phyloP scores from a whole-genome alignment of 2,329 filamentous ascomycete genomes.

The Fusarium camptoceras region DNA sequence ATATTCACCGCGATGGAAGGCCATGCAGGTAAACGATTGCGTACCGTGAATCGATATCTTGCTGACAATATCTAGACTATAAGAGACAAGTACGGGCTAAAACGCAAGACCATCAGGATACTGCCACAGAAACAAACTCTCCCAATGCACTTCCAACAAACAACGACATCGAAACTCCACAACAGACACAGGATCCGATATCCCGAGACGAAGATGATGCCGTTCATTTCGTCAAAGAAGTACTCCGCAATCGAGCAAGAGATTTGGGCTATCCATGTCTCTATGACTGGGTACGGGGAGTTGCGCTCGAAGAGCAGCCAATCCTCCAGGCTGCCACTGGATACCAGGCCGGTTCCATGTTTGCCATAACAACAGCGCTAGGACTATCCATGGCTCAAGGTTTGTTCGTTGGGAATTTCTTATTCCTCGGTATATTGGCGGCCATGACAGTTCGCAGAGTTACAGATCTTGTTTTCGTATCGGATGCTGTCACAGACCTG shows the following conservation, averaged over 20 bases:
- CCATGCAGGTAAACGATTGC: background rate
- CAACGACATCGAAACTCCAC: background rate
- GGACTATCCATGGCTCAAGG: background rate
- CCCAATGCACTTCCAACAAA: fast-evolving
- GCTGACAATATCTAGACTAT: background rate
- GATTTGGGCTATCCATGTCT: background rate
- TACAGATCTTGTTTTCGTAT: fast-evolving
- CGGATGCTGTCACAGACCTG: fast-evolving
- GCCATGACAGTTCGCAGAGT: background rate
- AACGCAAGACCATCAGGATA: background rate
- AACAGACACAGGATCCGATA: background rate
- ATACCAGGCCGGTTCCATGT: background rate
- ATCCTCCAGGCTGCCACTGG: background rate
- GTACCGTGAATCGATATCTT: fast-evolving
- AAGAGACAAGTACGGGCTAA: background rate
- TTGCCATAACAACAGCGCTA: fast-evolving
- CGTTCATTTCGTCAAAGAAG: fast-evolving
- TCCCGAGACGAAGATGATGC: fast-evolving
- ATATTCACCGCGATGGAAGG: background rate
- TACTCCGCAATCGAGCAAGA: fast-evolving
- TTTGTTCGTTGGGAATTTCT: background rate
- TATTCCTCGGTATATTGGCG: fast-evolving
- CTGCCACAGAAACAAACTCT: background rate
- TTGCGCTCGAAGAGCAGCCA: fast-evolving
- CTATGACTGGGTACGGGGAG: background rate